Evolutionary conservation across 768 basidiomycete species (phyloP), one percentile per base, ranked within the genome.

Genomic region (Pleurotus giganteus): DNA sequence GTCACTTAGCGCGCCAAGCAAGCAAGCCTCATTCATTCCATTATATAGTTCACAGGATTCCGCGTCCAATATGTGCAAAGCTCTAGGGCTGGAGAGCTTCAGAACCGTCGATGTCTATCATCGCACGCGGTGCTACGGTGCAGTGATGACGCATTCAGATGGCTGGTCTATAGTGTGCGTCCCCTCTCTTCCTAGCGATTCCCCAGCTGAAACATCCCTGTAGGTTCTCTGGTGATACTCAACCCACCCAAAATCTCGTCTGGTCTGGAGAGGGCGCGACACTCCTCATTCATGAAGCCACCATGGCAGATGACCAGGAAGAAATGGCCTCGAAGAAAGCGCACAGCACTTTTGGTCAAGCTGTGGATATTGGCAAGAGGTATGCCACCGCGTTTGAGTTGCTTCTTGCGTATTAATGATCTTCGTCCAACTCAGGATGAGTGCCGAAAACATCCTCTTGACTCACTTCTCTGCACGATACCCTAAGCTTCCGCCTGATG

Each of bases 381-480:
- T 91, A 58, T 27, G 83, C 64, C 31, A 19, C 51, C 63, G n/a
- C 37, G 64, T 55, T 15, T 4, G 47, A 47, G 15, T 34, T 26
- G 2, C 4, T 56, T 36, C 44, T 55, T 24, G 52, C 21, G 24
- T 55, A 15, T 49, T 3, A 39, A 15, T 28, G 28, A 34, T 54
- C 23, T 19, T 23, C 37, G 4, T 54, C 27, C 31, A 19, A 13
- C 7, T 11, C 47, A 95, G 93, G 57, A 96, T 96, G 94, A 76
- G 81, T 8, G 94, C 94, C 1, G 73, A 84, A 51, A 85, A 92
- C 58, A 78, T 92, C 37, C 81, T 98, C n/a, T 80, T 98, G 19
- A 98, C 94, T 0, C 95, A 98, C 67, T 98, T 98, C 71, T 97
- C 94, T 8, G 91, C 91, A 36, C 86, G 94, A 26, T 95, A 96